phyloP scores from a whole-genome alignment of 2,329 filamentous ascomycete genomes.

The Aspergillus pseudoviridinutans region DNA sequence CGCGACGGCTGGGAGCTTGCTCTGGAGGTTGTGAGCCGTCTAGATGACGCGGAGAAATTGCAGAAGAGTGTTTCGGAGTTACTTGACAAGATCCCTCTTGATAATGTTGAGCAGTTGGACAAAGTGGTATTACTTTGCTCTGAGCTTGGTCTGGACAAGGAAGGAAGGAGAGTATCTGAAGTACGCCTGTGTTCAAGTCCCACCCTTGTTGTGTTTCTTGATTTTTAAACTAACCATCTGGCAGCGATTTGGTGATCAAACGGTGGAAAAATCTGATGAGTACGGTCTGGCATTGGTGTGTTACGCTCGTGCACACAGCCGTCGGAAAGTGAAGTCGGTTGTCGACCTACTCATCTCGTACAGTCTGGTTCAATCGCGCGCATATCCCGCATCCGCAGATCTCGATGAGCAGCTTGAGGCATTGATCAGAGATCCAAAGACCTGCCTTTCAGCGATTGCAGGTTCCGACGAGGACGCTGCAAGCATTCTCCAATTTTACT shows the following conservation, averaged over 20 bases:
- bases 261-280: constrained; percentile 67
- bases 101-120: constrained; percentile 69
- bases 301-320: constrained; percentile 78
- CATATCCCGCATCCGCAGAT: constrained; percentile 67
- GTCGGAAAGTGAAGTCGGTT: constrained; percentile 76
- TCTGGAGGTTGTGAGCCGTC: constrained; percentile 73
- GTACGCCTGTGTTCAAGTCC: constrained; percentile 46
- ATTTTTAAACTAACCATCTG: constrained; percentile 13
- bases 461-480: constrained; percentile 76
- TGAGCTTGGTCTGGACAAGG: constrained; percentile 70
- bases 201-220: background rate
- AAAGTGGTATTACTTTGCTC: constrained; percentile 76
- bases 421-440: constrained; percentile 68
- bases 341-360: constrained; percentile 83
- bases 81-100: constrained; percentile 67
- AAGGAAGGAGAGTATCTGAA: constrained; percentile 78
- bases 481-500: constrained; percentile 74
- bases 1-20: constrained; percentile 86
- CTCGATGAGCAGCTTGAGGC: constrained; percentile 68
- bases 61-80: constrained; percentile 71
- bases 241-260: constrained; percentile 76
- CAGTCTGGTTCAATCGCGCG: constrained; percentile 78
- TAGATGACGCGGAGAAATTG: constrained; percentile 69
- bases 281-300: constrained; percentile 88
- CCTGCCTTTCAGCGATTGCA: constrained; percentile 68